Conservation (phyloP, 2,329 filamentous ascomycete species). For the Fusarium xyrophilum region DNA sequence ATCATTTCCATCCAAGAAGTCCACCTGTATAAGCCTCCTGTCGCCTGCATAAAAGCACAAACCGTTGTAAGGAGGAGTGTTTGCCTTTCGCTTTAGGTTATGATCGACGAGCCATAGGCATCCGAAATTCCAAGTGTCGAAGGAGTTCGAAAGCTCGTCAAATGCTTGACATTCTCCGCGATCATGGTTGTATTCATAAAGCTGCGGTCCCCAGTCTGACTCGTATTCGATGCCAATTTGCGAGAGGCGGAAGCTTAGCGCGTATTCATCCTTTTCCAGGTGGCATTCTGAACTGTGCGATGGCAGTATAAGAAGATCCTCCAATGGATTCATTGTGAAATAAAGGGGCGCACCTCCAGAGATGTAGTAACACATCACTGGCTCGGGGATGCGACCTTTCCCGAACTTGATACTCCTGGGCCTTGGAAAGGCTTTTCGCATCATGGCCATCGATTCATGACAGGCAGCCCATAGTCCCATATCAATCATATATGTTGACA, state of each 20-base stretch:
- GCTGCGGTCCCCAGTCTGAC: not conserved
- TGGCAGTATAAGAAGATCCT: too few species aligned
- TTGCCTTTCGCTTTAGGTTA: not conserved
- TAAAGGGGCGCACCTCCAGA: too few species aligned
- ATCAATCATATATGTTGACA: conserved; percentile 3
- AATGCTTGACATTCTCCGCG: not conserved
- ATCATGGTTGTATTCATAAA: rapidly evolving
- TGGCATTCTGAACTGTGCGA: too few species aligned
- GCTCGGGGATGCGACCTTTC: too few species aligned
- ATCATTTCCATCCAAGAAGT: rapidly evolving
- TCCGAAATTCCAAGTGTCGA: too few species aligned
- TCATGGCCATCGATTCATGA: not conserved
- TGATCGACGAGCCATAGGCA: not conserved
- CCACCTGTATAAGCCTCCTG: not conserved
- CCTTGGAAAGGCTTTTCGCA: not conserved
- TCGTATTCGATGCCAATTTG: not conserved
- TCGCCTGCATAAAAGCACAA: not conserved
- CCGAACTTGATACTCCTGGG: too few species aligned
- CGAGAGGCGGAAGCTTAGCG: too few species aligned
- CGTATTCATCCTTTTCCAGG: too few species aligned
- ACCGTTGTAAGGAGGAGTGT: not conserved
- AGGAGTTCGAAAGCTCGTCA: too few species aligned
- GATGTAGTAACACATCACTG: too few species aligned
- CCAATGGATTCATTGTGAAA: too few species aligned
- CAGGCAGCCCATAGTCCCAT: conserved; percentile 7